Conservation (phyloP, 192 early-diverging fungal species). For the Linderina pennispora region DNA sequence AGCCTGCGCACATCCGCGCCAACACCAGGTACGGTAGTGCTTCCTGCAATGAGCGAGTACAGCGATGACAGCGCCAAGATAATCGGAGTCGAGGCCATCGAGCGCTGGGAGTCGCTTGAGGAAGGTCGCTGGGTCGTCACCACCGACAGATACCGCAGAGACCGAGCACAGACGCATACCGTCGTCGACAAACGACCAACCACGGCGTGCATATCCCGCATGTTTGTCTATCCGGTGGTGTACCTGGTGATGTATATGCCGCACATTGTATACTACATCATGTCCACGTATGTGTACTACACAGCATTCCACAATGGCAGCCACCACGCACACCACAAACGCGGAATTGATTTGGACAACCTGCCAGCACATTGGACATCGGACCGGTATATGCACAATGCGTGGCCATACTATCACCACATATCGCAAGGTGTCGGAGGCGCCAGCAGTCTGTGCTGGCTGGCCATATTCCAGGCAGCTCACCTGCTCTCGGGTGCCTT, state of each 20-base stretch:
- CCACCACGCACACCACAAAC: neutral
- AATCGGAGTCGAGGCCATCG: neutral
- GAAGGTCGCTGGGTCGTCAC: conserved; percentile 17
- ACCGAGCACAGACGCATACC: neutral
- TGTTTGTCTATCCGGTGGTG: conserved; percentile 40
- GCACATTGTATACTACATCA: conserved; percentile 15
- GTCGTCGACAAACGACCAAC: too few relatives aligned
- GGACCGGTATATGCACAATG: conserved; percentile 17
- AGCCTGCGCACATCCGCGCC: conserved; percentile 11
- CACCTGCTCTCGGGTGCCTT: conserved; percentile 31
- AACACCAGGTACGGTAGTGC: neutral
- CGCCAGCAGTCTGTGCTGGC: conserved; percentile 18
- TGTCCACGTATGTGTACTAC: conserved; percentile 33
- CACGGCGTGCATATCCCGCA: conserved; percentile 12
- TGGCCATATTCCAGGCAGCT: conserved; percentile 28
- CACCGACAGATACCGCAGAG: conserved; percentile 10
- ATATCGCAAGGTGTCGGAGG: conserved; percentile 3
- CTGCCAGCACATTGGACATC: conserved; percentile 34
- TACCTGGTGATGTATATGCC: conserved; percentile 29
- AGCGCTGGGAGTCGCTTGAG: conserved; percentile 11
- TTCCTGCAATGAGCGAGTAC: conserved; percentile 6
- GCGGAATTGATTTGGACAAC: conserved; percentile 5
- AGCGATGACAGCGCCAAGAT: conserved; percentile 8
- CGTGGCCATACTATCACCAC: conserved; percentile 26
- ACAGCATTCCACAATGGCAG: conserved; percentile 7